These are phyloP conservation scores for Cryptococcus wingfieldii DNA, from an alignment of 1,284 basidiomycete genomes.

Conservation along the genomic window DNA sequence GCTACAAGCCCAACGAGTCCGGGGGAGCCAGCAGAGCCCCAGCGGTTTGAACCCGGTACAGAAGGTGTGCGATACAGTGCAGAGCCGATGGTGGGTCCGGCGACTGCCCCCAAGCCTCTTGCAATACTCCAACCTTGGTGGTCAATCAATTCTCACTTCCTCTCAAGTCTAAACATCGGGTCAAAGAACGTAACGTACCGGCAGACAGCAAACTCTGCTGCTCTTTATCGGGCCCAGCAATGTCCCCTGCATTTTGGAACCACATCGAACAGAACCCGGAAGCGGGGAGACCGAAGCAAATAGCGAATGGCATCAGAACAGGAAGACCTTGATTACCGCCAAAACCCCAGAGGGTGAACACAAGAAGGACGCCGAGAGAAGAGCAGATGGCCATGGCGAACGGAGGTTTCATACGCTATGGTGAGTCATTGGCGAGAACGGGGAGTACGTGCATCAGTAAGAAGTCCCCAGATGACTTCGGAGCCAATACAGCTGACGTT, in stretches of 20 bases:
- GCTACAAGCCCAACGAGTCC: too few relatives aligned
- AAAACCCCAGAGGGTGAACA: slow-evolving; percentile 21
- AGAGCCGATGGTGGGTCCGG: too few relatives aligned
- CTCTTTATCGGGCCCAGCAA: slow-evolving; percentile 24
- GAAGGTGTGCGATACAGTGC: too few relatives aligned
- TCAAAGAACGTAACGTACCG: too few relatives aligned
- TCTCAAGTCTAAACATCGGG: too few relatives aligned
- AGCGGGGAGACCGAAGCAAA: slow-evolving; percentile 16
- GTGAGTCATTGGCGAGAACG: neutral
- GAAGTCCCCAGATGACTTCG: slow-evolving; percentile 20
- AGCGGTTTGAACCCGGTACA: too few relatives aligned
- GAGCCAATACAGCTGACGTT: slow-evolving; percentile 21
- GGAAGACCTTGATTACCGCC: slow-evolving; percentile 14
- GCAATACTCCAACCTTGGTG: too few relatives aligned
- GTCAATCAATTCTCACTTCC: too few relatives aligned
- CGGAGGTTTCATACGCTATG: slow-evolving; percentile 13
- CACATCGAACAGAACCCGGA: slow-evolving; percentile 27
- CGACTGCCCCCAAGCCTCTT: too few relatives aligned
- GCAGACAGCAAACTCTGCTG: slow-evolving; percentile 7
- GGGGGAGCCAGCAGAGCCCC: too few relatives aligned
- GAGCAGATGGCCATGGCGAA: slow-evolving; percentile 19
- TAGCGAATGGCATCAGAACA: slow-evolving; percentile 20
- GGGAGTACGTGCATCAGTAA: slow-evolving; percentile 18
- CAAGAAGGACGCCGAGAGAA: slow-evolving; percentile 12
- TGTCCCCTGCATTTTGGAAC: slow-evolving; percentile 16